Conservation (phyloP, 192 early-diverging fungal species). For the Dissophora globulifera region DNA sequence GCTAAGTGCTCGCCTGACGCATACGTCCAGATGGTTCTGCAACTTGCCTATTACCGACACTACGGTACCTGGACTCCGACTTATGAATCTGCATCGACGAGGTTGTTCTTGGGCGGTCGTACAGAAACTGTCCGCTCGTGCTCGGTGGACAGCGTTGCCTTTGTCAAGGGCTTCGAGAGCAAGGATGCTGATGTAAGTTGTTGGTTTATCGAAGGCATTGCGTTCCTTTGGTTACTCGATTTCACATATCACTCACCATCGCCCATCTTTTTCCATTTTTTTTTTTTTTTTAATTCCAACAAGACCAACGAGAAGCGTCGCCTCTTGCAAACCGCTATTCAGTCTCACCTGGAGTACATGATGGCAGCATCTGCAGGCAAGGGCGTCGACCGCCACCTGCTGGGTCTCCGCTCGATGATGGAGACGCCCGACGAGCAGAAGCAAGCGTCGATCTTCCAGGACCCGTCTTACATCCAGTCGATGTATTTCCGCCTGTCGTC, state of each 20-base stretch:
- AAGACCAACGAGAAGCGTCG: slow-evolving; percentile 60
- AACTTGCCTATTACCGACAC: slow-evolving; percentile 83
- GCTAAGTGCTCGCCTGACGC: slow-evolving; percentile 88
- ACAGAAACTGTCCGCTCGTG: slow-evolving; percentile 93
- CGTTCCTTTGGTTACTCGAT: too few species aligned
- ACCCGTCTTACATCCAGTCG: slow-evolving; percentile 81
- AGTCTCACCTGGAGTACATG: slow-evolving; percentile 79
- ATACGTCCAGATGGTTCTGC: slow-evolving; percentile 90
- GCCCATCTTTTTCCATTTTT: too few species aligned
- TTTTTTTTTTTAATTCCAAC: too few species aligned
- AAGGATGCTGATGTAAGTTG: slow-evolving; percentile 60
- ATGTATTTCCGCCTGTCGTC: slow-evolving; percentile 87
- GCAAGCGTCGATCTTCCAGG: slow-evolving; percentile 80
- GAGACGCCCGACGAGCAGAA: slow-evolving; percentile 65
- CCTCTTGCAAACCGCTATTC: slow-evolving; percentile 72
- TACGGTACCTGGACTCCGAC: slow-evolving; percentile 76
- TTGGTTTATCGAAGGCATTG: too few species aligned
- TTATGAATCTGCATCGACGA: slow-evolving; percentile 81
- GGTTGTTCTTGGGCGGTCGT: slow-evolving; percentile 82
- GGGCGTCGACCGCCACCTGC: slow-evolving; percentile 93
- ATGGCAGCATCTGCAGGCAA: slow-evolving; percentile 74
- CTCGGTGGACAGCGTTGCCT: slow-evolving; percentile 80
- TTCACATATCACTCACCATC: neutral
- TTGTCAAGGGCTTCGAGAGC: slow-evolving; percentile 80
- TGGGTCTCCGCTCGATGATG: slow-evolving; percentile 83